Evolutionary conservation across 805 yeast species (phyloP).

Genomic region (Candida loeiensis): DNA sequence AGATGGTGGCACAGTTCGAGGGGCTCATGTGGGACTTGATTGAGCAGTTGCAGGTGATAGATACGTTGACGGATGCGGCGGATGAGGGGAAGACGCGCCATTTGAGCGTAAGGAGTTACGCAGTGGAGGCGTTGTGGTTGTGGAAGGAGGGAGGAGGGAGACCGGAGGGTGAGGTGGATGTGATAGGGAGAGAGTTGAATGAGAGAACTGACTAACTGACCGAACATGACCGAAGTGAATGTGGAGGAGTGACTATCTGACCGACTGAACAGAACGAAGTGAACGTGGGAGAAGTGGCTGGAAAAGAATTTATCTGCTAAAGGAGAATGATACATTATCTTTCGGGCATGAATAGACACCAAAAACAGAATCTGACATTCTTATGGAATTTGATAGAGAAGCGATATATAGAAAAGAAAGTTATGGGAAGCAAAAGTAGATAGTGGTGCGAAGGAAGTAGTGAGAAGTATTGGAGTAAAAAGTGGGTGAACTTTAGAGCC

Average conservation of each 20-base stretch:
- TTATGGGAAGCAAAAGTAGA: background rate
- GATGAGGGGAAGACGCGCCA: conserved; percentile 62
- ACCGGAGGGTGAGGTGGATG: conserved; percentile 27
- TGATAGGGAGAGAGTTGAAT: conserved; percentile 19
- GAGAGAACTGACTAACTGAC: background rate
- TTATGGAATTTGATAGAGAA: too few species aligned
- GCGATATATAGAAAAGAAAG: too few species aligned
- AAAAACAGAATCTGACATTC: too few species aligned
- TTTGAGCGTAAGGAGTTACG: conserved; percentile 74
- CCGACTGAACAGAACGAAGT: too few species aligned
- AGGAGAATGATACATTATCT: too few species aligned
- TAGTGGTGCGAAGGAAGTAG: background rate
- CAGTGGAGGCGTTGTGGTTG: conserved; percentile 87
- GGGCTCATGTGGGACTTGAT: conserved; percentile 68
- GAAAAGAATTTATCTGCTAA: too few species aligned
- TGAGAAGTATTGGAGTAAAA: background rate
- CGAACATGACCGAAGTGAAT: background rate
- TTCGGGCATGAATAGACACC: too few species aligned
- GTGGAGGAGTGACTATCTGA: too few species aligned
- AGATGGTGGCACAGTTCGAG: conserved; percentile 40
- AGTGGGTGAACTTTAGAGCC: too few species aligned
- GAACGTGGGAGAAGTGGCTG: too few species aligned
- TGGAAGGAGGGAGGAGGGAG: conserved; percentile 62
- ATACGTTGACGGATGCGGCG: conserved; percentile 62
- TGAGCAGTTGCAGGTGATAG: conserved; percentile 57